These are phyloP conservation scores for Entomortierella lignicola DNA, from an alignment of 192 early-diverging fungal species.

Conservation along the genomic window DNA sequence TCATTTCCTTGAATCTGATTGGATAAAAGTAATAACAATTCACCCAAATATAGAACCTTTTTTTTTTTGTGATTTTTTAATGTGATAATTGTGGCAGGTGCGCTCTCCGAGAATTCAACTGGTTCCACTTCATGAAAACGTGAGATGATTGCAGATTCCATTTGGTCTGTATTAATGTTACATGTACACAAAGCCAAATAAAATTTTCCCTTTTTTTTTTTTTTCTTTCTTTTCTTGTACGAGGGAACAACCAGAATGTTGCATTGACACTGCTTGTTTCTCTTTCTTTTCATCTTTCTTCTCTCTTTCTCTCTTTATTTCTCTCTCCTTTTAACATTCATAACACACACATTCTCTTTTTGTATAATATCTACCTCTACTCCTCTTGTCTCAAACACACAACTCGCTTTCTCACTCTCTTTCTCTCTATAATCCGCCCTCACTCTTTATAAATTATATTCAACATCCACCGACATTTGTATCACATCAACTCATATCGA, in stretches of 20 bases:
- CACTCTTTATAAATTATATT: no score
- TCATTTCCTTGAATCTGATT: background rate
- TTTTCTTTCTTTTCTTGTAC: constrained; percentile 5
- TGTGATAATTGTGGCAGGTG: background rate
- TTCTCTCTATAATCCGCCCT: no score
- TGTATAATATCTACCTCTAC: background rate
- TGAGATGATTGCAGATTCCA: constrained; percentile 2
- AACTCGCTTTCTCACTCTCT: background rate
- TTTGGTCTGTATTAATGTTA: background rate
- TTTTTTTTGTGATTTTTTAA: background rate
- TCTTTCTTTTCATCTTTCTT: background rate
- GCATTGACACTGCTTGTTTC: background rate
- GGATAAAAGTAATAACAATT: background rate
- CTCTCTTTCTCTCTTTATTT: background rate
- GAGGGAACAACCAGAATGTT: constrained; percentile 3
- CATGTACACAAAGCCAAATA: no score
- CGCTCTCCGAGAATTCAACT: background rate
- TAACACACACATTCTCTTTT: background rate
- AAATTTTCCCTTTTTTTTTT: background rate
- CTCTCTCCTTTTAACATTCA: no score
- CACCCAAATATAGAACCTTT: background rate
- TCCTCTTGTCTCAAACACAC: background rate
- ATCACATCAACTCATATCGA: no score
- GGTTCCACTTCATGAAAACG: background rate
- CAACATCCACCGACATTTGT: no score